Base-by-base conservation (phyloP, 2,329 filamentous ascomycete genomes). In the Fusarium neocosmosporiellum region DNA sequence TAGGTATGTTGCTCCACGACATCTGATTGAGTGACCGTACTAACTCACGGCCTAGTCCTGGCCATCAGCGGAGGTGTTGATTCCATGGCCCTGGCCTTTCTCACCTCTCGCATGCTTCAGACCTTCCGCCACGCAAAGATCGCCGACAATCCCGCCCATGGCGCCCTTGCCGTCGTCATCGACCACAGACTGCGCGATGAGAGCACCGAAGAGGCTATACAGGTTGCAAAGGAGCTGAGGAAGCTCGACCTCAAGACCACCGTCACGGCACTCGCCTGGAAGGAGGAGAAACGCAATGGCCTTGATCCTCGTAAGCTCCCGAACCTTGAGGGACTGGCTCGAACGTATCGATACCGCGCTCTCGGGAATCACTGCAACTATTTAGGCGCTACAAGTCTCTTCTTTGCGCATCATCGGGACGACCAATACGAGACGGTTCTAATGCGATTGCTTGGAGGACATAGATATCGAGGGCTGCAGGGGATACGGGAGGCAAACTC, bases 51-150 rank as follows among this genome's bases (percentile, higher is more conserved):
- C 2, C 3, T 10, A 94, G 92, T 88, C 62, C 84, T 98, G 67
- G 96, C 95, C 18, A 86, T 98, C 69, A 98, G 95, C 78, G 96
- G 96, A 27, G 96, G 96, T 9, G 93, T 96, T 41, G 96, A 99
- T 82, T 98, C 96, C n/a, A 99, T 98, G 95, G 96, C 96, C 31
- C 86, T 99, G 68, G 94, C 95, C 63, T 91, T 86, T 68, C 87
- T 98, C 37, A 94, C 93, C 79, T 87, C 86, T 57, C 81, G 84
- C 53, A 76, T 88, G 37, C 81, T 82, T 39, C 79, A 69, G 4
- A 67, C 70, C 4, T 77, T 84, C 53, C 78, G 77, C 3, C 66
- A 74, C 29, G 77, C 85, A 70, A 82, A 73, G 48, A 78, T 90
- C 29, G 83, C 83, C 36, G 87, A 87, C 75, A 85, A 86, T 67